phyloP scores from a whole-genome alignment of 129 eudicot species.

The Chrysanthemum seticuspe region DNA sequence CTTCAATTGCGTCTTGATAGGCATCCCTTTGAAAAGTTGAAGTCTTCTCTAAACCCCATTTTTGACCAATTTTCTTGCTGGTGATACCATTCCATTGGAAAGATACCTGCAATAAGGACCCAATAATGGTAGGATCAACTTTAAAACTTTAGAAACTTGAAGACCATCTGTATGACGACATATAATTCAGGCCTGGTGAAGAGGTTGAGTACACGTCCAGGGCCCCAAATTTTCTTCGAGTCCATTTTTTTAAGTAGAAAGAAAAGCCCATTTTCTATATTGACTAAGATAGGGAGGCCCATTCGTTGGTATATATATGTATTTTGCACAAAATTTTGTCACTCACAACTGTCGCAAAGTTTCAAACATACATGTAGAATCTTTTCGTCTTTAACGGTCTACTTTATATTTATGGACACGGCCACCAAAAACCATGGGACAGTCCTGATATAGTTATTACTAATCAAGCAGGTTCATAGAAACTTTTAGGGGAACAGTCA shows the following conservation, averaged over 20 bases:
- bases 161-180: no score
- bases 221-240: not conserved
- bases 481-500: not conserved
- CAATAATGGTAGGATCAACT: not conserved
- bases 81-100: constrained; percentile 80
- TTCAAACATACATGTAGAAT: not conserved
- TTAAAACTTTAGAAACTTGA: not conserved
- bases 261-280: no score
- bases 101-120: constrained; percentile 44
- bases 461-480: no score
- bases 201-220: not conserved
- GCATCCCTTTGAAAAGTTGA: constrained; percentile 38
- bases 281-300: no score
- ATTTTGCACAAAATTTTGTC: no score
- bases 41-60: constrained; percentile 68
- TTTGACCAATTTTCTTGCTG: constrained; percentile 85
- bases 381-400: no score
- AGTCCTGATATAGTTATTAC: no score
- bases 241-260: no score
- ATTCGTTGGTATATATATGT: no score
- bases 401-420: no score
- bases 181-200: no score
- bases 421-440: no score
- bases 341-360: not conserved
- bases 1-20: constrained; percentile 26